These are phyloP conservation scores for Amphibolis antarctica DNA, from an alignment of 106 monocot species.

Conservation along the genomic window DNA sequence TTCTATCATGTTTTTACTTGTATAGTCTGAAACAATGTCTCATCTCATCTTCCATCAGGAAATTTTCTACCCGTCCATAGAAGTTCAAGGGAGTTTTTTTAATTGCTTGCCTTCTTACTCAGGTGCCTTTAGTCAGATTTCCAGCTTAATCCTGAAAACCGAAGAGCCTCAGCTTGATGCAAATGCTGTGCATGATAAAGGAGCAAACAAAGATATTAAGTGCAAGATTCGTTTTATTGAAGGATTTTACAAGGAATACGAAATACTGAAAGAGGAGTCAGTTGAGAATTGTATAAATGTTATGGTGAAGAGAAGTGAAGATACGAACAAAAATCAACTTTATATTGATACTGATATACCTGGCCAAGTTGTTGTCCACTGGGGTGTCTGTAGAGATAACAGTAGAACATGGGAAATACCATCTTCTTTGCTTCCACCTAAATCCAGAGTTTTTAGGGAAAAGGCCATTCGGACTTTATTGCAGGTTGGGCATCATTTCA, in stretches of 20 bases:
- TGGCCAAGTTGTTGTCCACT: constrained; percentile 70
- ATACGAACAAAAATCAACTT: constrained; percentile 40
- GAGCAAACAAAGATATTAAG: constrained; percentile 8
- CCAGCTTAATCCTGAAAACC: constrained; percentile 43
- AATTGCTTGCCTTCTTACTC: constrained; percentile 10
- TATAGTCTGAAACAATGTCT: too few species aligned
- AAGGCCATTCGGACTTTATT: constrained; percentile 78
- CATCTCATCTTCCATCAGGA: too few species aligned
- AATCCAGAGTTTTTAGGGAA: constrained; percentile 46
- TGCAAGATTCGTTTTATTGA: constrained; percentile 10
- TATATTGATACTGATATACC: constrained; percentile 84
- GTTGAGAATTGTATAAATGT: constrained; percentile 57
- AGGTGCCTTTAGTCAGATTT: constrained; percentile 59
- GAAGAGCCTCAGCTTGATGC: constrained; percentile 19
- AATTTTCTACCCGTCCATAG: too few species aligned
- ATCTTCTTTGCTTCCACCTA: constrained; percentile 57
- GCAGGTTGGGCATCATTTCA: constrained; percentile 32
- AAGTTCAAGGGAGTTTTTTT: neutral
- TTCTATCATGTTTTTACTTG: too few species aligned
- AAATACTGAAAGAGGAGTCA: constrained; percentile 47
- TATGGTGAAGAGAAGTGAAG: constrained; percentile 40
- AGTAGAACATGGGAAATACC: constrained; percentile 72
- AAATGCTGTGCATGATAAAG: constrained; percentile 9
- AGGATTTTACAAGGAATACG: constrained; percentile 54
- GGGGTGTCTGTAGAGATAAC: constrained; percentile 71